These are phyloP conservation scores for Calonectria pauciramosa DNA, from an alignment of 2,329 filamentous ascomycete genomes.

Conservation along the genomic window DNA sequence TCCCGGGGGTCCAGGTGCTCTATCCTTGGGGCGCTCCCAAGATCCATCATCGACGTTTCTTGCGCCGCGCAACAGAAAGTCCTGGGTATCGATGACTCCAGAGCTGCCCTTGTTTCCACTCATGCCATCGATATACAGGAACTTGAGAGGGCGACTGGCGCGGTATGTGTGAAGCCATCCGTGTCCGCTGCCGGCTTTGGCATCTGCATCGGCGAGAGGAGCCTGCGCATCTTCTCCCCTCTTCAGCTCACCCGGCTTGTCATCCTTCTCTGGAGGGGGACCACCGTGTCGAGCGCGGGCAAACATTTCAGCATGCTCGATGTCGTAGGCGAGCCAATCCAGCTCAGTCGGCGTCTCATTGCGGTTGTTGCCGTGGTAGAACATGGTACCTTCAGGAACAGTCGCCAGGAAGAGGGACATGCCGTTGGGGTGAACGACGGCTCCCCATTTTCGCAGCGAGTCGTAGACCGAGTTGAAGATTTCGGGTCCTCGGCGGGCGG, in stretches of 20 bases:
- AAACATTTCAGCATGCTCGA: slow-evolving; percentile 72
- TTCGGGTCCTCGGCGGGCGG: slow-evolving; percentile 50
- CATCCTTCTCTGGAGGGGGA: neutral
- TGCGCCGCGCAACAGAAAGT: slow-evolving; percentile 11
- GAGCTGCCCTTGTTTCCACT: slow-evolving; percentile 65
- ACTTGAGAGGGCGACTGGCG: slow-evolving; percentile 59
- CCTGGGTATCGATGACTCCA: slow-evolving; percentile 19
- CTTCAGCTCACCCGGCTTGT: neutral
- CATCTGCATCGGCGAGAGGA: neutral
- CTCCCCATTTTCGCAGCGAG: slow-evolving; percentile 74
- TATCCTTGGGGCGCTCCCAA: slow-evolving; percentile 40
- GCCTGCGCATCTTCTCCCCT: neutral
- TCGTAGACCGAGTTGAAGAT: slow-evolving; percentile 74
- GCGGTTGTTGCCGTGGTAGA: slow-evolving; percentile 68
- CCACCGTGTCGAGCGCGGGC: slow-evolving; percentile 45
- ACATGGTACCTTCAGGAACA: slow-evolving; percentile 65
- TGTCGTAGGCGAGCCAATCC: slow-evolving; percentile 75
- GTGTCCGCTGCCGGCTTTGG: neutral
- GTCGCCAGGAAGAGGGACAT: slow-evolving; percentile 72
- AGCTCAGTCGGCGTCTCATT: slow-evolving; percentile 60
- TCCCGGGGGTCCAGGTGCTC: slow-evolving; percentile 1
- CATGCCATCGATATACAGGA: slow-evolving; percentile 72
- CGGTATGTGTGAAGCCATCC: slow-evolving; percentile 70
- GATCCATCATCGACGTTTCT: neutral
- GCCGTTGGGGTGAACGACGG: slow-evolving; percentile 73